A percentile compares a stretch with the other conserved stretches of the same genome.
These are phyloP conservation scores for Naegleria fowleri DNA, from an alignment of 208 protist genomes.

Conservation along the genomic window DNA sequence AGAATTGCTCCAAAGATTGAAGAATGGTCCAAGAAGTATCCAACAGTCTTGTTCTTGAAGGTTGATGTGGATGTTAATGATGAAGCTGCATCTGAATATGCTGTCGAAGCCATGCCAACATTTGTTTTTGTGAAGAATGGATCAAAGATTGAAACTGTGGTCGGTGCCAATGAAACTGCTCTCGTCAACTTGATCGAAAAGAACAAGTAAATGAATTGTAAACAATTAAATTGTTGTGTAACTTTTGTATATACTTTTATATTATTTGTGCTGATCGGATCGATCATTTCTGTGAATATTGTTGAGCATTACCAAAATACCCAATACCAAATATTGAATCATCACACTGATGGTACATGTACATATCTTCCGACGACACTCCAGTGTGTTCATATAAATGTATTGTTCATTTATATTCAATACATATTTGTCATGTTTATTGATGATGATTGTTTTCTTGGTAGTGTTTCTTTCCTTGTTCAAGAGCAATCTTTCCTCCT, in stretches of 20 bases:
- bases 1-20: constrained; percentile 57
- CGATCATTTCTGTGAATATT: too few relatives aligned
- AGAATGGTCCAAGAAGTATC: constrained; percentile 44
- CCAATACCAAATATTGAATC: too few relatives aligned
- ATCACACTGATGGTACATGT: too few relatives aligned
- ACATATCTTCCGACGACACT: too few relatives aligned
- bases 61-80: constrained; percentile 68
- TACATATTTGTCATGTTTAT: not conserved
- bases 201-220: not conserved
- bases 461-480: not conserved
- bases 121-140: constrained; percentile 65
- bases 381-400: too few relatives aligned
- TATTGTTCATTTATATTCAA: too few relatives aligned
- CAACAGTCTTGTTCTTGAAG: constrained; percentile 59
- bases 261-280: too few relatives aligned
- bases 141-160: constrained; percentile 35
- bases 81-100: constrained; percentile 39
- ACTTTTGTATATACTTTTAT: too few relatives aligned
- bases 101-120: constrained; percentile 59
- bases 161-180: not conserved
- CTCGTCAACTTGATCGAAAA: not conserved
- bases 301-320: too few relatives aligned
- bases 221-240: too few relatives aligned
- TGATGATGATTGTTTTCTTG: not conserved
- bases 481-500: not conserved